Evolutionary conservation across 2,329 filamentous ascomycete species (phyloP).

Genomic region (Torrubiellomyces zombiae): DNA sequence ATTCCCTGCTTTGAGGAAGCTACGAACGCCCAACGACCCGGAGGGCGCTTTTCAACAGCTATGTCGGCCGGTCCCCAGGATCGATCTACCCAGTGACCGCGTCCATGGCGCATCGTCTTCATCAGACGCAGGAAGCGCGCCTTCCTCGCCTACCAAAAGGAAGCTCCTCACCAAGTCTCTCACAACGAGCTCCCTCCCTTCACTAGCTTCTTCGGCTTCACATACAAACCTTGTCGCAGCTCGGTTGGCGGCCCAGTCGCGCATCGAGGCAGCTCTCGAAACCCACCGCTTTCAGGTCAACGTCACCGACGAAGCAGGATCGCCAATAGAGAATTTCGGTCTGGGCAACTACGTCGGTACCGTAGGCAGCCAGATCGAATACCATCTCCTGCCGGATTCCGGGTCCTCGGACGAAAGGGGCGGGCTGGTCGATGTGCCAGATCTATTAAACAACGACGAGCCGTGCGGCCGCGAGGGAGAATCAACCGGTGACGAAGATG

Average conservation of each 20-base stretch:
- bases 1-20: conserved; percentile 42
- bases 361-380: conserved; percentile 39
- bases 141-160: conserved; percentile 11
- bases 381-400: conserved; percentile 40
- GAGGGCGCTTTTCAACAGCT: conserved; percentile 52
- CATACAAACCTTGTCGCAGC: conserved; percentile 32
- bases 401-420: conserved; percentile 40
- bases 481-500: conserved; percentile 17
- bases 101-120: conserved; percentile 15
- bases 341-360: conserved; percentile 47
- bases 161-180: conserved; percentile 18
- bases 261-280: conserved; percentile 41
- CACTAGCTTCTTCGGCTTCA: conserved; percentile 8
- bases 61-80: conserved; percentile 43
- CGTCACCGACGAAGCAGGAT: conserved; percentile 35
- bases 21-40: conserved; percentile 53
- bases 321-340: conserved; percentile 31
- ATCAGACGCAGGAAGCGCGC: conserved; percentile 7
- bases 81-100: conserved; percentile 33
- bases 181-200: conserved; percentile 16
- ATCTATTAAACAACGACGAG: conserved; percentile 31
- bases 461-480: no score
- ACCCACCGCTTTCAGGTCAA: conserved; percentile 40
- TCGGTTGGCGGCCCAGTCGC: conserved; percentile 46
- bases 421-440: conserved; percentile 34